Conservation (phyloP, 305 asterid genomes). For the Fraxinus paxiana region DNA sequence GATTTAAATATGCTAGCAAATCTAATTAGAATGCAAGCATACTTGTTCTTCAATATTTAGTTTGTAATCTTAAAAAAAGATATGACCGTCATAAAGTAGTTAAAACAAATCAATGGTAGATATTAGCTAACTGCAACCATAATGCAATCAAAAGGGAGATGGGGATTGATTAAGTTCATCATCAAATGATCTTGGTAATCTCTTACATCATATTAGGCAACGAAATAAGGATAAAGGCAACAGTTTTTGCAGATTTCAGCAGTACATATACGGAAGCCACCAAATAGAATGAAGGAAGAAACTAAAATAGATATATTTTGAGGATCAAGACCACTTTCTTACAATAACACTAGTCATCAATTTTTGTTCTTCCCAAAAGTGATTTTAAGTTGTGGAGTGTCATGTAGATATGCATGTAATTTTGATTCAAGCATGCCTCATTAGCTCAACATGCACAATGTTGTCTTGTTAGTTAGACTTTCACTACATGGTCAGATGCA, state of each 20-base stretch:
- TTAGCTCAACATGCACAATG: background rate
- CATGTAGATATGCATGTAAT: background rate
- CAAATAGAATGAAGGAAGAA: background rate
- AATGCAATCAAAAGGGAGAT: background rate
- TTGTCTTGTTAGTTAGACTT: background rate
- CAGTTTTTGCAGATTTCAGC: background rate
- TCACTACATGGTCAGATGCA: background rate
- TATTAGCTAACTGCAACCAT: background rate
- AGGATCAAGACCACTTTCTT: background rate
- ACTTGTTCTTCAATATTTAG: background rate
- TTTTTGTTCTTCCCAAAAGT: background rate
- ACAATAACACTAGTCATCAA: background rate
- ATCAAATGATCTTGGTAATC: background rate
- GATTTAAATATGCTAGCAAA: background rate
- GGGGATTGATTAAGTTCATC: background rate
- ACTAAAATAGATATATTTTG: background rate
- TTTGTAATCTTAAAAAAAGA: slow-evolving; percentile 4
- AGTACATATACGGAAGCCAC: background rate
- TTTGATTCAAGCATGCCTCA: background rate
- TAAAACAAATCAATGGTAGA: background rate
- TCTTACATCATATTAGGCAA: background rate
- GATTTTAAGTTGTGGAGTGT: background rate
- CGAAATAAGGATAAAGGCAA: background rate
- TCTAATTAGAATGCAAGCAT: background rate
- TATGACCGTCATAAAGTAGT: background rate